phyloP scores from a whole-genome alignment of 2,329 filamentous ascomycete species.

The Fusarium mangiferae region DNA sequence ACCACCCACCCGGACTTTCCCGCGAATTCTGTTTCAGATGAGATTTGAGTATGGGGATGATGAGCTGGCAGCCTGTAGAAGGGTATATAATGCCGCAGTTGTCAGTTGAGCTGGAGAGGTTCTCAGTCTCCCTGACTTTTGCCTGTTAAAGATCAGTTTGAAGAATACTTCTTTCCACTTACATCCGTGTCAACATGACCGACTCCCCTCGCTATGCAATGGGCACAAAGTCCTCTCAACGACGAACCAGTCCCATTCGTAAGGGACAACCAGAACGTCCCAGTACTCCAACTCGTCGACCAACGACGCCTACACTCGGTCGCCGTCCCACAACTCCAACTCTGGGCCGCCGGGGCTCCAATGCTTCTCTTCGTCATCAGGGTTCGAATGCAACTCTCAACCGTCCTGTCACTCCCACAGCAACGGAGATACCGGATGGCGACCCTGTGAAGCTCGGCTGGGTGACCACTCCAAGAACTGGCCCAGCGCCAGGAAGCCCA shows the following conservation, averaged over 20 bases:
- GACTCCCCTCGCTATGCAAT: slow-evolving; percentile 39
- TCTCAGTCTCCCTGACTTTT: background rate
- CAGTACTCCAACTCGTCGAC: slow-evolving; percentile 26
- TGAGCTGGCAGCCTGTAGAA: background rate
- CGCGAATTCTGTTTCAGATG: background rate
- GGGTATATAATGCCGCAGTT: slow-evolving; percentile 4
- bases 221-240: slow-evolving; percentile 33
- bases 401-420: slow-evolving; percentile 21
- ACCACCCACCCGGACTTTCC: background rate
- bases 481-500: background rate
- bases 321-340: slow-evolving; percentile 36
- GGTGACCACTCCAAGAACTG: background rate
- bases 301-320: slow-evolving; percentile 26
- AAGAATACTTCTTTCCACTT: background rate
- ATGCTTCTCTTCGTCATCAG: slow-evolving; percentile 13
- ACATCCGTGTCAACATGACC: background rate
- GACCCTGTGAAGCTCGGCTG: slow-evolving; percentile 18
- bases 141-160: background rate
- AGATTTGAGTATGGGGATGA: background rate
- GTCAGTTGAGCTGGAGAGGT: background rate
- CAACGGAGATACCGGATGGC: background rate
- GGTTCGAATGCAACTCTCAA: slow-evolving; percentile 31
- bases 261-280: slow-evolving; percentile 22
- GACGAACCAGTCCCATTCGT: slow-evolving; percentile 34
- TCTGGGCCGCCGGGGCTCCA: slow-evolving; percentile 25